Evolutionary conservation across 768 basidiomycete genomes (phyloP).

Genomic region (Agaricus sinodeliciosus): DNA sequence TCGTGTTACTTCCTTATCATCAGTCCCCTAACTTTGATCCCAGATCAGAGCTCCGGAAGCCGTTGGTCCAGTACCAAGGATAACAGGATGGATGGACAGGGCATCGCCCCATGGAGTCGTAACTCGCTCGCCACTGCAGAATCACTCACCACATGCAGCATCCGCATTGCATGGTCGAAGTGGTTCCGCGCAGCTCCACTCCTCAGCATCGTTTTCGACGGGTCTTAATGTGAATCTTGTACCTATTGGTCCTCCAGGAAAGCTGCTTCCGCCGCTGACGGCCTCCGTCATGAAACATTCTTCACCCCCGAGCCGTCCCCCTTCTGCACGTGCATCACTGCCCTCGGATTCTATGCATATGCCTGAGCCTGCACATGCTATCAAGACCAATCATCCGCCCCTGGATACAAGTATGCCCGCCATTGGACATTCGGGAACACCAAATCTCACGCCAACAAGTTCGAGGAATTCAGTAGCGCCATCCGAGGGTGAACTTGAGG

Average conservation of each 20-base stretch:
- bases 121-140: too few species aligned
- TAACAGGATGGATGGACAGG: neutral
- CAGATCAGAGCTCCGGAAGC: neutral
- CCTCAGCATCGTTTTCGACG: neutral
- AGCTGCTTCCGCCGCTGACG: neutral
- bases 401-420: neutral
- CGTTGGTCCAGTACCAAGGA: neutral
- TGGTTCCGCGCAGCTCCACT: too few species aligned
- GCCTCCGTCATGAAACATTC: neutral
- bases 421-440: neutral
- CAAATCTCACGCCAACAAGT: neutral
- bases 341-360: too few species aligned
- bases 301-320: neutral
- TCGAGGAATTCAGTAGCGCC: neutral
- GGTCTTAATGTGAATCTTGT: neutral
- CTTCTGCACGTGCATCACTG: neutral
- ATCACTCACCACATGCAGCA: too few species aligned
- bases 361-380: neutral
- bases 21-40: neutral
- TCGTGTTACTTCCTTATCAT: neutral
- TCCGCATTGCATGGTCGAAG: too few species aligned
- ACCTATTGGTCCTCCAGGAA: slow-evolving; percentile 4
- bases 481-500: slow-evolving; percentile 1
- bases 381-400: neutral
- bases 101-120: too few species aligned